Evolutionary conservation across 2,329 filamentous ascomycete species (phyloP), one percentile per base, ranked within the genome.

Genomic region (Fusarium nurragi): DNA sequence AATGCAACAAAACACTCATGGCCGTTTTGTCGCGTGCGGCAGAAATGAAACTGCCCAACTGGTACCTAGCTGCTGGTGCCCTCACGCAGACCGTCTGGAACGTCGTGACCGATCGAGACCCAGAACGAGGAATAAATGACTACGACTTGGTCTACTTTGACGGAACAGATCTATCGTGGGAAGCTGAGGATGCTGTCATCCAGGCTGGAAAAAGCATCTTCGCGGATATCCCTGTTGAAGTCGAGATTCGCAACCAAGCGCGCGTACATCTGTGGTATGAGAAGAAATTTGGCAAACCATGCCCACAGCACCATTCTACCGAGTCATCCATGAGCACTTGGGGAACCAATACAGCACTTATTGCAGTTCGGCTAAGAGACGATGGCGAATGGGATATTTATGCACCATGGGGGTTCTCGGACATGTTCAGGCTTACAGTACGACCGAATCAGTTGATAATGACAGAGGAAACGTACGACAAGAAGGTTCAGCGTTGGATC

Each of bases 71-170:
- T 2, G 76, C 72, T 2, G 76, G 76, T 25, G 68, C 75, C 19
- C 54, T 77, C 38, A 77, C 77, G 3, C 77, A 79, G 26, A 77
- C 77, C 0, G 74, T 78, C n/a, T 78, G 77, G 77, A 78, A 78
- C 51, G 58, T 68, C 16, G 58, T 75, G 13, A 73, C 73, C 4
- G 43, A 56, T 8, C 59, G 70, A 7, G 65, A 71, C 4, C 67
- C 77, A 0, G 72, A 76, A 9, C 72, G 68, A 1, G 76, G 77
- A 38, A 79, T 78, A 47, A 43, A 67, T 14, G 77, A 78, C 61
- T 78, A 78, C 54, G 77, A 78, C 36, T 60, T 78, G 14, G 69
- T 78, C 19, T 78, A 78, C 41, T 73, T 71, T 11, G 77, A 78
- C 53, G 56, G 34, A 13, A 57, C 71, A 0, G 75, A 78, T 39